Base-by-base conservation (phyloP, 176 grass and related monocot species). In the Panicum miliaceum region DNA sequence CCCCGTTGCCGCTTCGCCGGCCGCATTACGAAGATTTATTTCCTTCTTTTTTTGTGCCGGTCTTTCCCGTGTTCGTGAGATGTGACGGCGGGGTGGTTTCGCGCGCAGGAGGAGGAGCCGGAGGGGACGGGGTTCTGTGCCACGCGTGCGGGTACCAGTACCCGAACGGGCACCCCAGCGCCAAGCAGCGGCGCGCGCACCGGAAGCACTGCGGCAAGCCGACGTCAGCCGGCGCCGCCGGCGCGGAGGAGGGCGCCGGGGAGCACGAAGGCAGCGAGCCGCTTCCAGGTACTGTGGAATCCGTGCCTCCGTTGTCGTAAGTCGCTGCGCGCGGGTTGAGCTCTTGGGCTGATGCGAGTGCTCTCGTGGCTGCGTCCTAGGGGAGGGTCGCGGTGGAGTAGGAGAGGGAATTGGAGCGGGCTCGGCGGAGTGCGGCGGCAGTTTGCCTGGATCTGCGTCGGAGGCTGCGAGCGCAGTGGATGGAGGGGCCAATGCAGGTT, bases 111-210 rank as follows among this genome's bases (percentile, higher is more conserved):
- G 73, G 63, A 40, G 88, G 73, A 38, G 50, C 64, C 45, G 81
- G 60, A 73, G 5, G 76, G 82, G 64, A 26, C 2, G 77, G 19
- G 53, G n/a, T 76, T 1, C 59, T 83, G 18, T 93, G 91, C 85
- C 86, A 86, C 91, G 68, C 64, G 19, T 93, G 91, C 75, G 88
- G 88, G 82, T 88, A 85, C 85, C 86, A 82, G 78, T 93, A 83
- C 73, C 73, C 82, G 0, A 88, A 82, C 88, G 60, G 60, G 13
- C 91, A 88, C 85, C 91, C 91, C 27, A 90, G 91, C 91, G 85
- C 85, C 47, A 93, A 88, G 85, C 88, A 88, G 60, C 88, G 91
- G 9, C 81, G 85, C 16, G 77, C 88, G 65, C 91, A 93, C 82
- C 85, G 85, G 27, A 90, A 88, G 91, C 71, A 93, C 82, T 93